A percentile compares a stretch with the other conserved stretches of the same genome.
Conservation (phyloP, 345 rosid genomes). For the Durio zibethinus region DNA sequence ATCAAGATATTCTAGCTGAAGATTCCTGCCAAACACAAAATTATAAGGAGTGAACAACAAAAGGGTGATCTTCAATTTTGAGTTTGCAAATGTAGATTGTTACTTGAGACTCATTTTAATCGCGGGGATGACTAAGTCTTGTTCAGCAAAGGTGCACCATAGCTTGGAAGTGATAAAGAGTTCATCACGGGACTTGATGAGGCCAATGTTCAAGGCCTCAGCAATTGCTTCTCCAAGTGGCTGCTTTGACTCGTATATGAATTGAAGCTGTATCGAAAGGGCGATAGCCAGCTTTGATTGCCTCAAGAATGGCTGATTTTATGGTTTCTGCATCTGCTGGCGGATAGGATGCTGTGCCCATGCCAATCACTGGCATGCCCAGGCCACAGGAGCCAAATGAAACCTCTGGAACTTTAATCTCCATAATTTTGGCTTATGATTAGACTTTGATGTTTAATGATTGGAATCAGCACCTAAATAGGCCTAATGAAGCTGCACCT, state of each 20-base stretch:
- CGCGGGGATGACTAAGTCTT: constrained; percentile 1
- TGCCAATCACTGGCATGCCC: constrained; percentile 8
- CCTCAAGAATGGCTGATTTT: constrained; percentile 5
- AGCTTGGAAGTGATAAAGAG: constrained; percentile 14
- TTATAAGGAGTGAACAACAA: not conserved
- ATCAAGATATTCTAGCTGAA: constrained; percentile 38
- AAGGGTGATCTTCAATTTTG: not conserved
- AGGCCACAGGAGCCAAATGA: not conserved
- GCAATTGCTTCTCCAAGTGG: constrained; percentile 7
- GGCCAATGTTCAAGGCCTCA: constrained; percentile 15
- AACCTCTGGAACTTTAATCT: not conserved
- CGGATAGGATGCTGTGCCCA: constrained; percentile 10
- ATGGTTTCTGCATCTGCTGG: not conserved
- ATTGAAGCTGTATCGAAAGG: constrained; percentile 10
- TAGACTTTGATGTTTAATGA: not conserved
- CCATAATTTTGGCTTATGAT: not conserved
- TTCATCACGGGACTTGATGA: constrained; percentile 11
- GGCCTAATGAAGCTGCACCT: not conserved
- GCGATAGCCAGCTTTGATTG: constrained; percentile 3
- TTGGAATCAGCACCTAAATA: not conserved
- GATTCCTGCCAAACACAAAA: constrained; percentile 24
- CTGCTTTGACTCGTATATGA: constrained; percentile 1
- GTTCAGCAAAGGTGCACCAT: constrained; percentile 10
- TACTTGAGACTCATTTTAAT: constrained; percentile 12
- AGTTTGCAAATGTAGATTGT: not conserved